phyloP scores from a whole-genome alignment of 495 filamentous ascomycete species.

The Aspergillus campestris region DNA sequence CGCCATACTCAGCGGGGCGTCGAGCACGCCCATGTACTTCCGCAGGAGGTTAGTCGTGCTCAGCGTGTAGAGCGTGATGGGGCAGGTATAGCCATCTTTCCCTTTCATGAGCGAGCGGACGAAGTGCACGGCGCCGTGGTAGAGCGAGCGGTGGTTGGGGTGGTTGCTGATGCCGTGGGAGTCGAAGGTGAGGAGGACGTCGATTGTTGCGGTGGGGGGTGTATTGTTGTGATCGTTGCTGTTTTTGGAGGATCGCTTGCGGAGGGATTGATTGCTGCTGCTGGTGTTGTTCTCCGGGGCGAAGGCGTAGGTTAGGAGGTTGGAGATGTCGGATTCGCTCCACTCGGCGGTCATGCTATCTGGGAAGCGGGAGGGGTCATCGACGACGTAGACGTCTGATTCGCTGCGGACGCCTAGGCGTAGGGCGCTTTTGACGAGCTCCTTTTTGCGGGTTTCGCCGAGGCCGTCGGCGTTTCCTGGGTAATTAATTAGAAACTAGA shows the following conservation, averaged over 20 bases:
- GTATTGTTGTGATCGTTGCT: conserved; percentile 10
- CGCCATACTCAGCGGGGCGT: conserved; percentile 57
- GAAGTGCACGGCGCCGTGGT: conserved; percentile 72
- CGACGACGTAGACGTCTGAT: conserved; percentile 73
- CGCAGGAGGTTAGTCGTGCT: conserved; percentile 57
- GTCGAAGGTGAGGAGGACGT: conserved; percentile 87
- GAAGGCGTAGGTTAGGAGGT: conserved; percentile 60
- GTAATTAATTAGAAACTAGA: background rate
- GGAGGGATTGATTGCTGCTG: conserved; percentile 2
- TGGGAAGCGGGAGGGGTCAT: conserved; percentile 65
- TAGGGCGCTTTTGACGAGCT: conserved; percentile 69
- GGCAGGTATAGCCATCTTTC: conserved; percentile 57
- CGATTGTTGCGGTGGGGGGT: conserved; percentile 55
- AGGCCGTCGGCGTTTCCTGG: conserved; percentile 78
- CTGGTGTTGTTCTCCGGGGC: conserved; percentile 46
- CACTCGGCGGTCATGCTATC: conserved; percentile 78
- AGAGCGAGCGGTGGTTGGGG: conserved; percentile 84
- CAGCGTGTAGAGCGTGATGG: conserved; percentile 77
- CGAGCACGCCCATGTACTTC: conserved; percentile 74
- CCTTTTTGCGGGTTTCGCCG: conserved; percentile 69
- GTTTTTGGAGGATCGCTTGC: conserved; percentile 10
- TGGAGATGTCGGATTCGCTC: conserved; percentile 58
- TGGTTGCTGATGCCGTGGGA: conserved; percentile 68
- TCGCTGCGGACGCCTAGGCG: conserved; percentile 62
- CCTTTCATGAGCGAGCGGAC: conserved; percentile 51